phyloP scores from a whole-genome alignment of 2,329 filamentous ascomycete species.

The Rachicladosporium sp. region DNA sequence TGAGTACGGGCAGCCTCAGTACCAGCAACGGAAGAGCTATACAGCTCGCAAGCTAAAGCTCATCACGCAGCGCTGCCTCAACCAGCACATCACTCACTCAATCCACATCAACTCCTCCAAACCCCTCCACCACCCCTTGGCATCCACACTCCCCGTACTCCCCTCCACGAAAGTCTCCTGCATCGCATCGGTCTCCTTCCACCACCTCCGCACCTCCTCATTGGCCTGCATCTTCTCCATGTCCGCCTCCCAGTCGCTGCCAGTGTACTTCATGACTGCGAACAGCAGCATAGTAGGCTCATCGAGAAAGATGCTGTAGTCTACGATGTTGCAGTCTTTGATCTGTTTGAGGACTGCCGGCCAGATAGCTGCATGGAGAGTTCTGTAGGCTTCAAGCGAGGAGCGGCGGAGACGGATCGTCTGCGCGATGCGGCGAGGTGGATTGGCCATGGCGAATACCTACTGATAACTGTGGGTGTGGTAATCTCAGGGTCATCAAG shows the following conservation, averaged over 20 bases:
- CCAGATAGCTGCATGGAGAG: conserved; percentile 63
- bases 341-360: conserved; percentile 67
- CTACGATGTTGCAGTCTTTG: conserved; percentile 59
- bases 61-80: no score
- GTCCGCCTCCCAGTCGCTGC: conserved; percentile 57
- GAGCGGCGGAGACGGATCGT: conserved; percentile 61
- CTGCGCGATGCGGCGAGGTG: conserved; percentile 50
- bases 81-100: conserved; percentile 24
- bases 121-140: conserved; percentile 51
- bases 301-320: conserved; percentile 66
- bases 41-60: no score
- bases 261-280: conserved; percentile 67
- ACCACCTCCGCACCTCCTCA: conserved; percentile 64
- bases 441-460: no score
- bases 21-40: no score
- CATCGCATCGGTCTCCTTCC: conserved; percentile 57
- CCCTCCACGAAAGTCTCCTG: conserved; percentile 51
- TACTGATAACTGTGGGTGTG: no score
- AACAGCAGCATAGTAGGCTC: conserved; percentile 52
- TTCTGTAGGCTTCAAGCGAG: conserved; percentile 56
- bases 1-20: no score
- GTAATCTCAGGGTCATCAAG: no score
- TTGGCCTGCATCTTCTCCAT: conserved; percentile 67
- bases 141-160: conserved; percentile 46
- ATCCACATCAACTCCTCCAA: conserved; percentile 58